A percentile compares a stretch with the other conserved stretches of the same genome.
phyloP scores from a whole-genome alignment of 495 filamentous ascomycete species.

The Pyrenopolyporus hunteri region DNA sequence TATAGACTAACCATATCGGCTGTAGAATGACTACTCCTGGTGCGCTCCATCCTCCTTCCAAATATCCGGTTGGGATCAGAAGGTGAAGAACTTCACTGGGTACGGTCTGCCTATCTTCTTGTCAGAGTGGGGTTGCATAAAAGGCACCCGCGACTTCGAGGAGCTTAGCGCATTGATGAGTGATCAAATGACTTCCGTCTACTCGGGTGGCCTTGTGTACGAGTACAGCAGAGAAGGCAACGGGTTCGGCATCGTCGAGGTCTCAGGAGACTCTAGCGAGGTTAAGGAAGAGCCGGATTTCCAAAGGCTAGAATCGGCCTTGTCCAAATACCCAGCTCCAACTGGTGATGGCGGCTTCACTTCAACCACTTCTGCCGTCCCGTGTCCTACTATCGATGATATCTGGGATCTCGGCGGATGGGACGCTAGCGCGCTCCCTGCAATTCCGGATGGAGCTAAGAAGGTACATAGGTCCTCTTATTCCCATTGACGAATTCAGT shows the following conservation, averaged over 20 bases:
- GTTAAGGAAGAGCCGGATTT: slow-evolving; percentile 65
- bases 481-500: background rate
- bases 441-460: slow-evolving; percentile 70
- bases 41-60: slow-evolving; percentile 78
- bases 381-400: slow-evolving; percentile 71
- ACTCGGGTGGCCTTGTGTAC: slow-evolving; percentile 95
- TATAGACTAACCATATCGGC: slow-evolving; percentile 12
- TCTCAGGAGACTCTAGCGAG: slow-evolving; percentile 57
- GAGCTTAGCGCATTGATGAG: slow-evolving; percentile 84
- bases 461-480: slow-evolving; percentile 34
- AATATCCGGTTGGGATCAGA: slow-evolving; percentile 83
- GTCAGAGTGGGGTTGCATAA: slow-evolving; percentile 91
- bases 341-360: slow-evolving; percentile 79
- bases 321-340: slow-evolving; percentile 67
- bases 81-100: slow-evolving; percentile 87
- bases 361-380: slow-evolving; percentile 63
- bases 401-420: slow-evolving; percentile 71
- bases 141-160: slow-evolving; percentile 77
- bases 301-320: slow-evolving; percentile 67
- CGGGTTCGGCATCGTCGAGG: slow-evolving; percentile 77
- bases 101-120: slow-evolving; percentile 95
- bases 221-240: slow-evolving; percentile 85
- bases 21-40: slow-evolving; percentile 93
- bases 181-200: slow-evolving; percentile 84
- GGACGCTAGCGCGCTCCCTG: slow-evolving; percentile 66